Percentiles rank a stretch among this genome's conserved stretches.
Evolutionary conservation across 169 alveolate species (phyloP).

Genomic region (Cryptosporidium canis): DNA sequence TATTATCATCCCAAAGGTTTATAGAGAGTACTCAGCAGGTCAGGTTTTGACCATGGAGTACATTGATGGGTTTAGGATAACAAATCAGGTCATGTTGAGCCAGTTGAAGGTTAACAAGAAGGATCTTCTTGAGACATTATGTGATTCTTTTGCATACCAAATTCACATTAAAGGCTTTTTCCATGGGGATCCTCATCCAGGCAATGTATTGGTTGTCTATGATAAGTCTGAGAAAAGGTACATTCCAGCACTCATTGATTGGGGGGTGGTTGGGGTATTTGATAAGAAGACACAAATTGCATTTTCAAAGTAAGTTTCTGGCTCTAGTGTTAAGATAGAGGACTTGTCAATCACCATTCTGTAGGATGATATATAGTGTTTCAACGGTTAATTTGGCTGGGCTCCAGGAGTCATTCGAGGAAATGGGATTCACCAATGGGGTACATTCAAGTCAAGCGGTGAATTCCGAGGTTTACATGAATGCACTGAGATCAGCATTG

Average conservation of each 20-base stretch:
- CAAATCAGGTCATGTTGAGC: conserved; percentile 79
- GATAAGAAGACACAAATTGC: conserved; percentile 80
- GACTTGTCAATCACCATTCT: background rate
- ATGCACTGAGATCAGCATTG: conserved; percentile 80
- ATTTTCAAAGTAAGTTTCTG: conserved; percentile 79
- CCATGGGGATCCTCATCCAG: conserved; percentile 94
- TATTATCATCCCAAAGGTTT: conserved; percentile 82
- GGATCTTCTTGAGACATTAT: conserved; percentile 73
- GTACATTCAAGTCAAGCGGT: conserved; percentile 74
- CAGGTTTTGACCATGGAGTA: conserved; percentile 89
- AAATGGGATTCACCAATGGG: conserved; percentile 85
- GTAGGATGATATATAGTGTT: conserved; percentile 77
- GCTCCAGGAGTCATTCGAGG: conserved; percentile 85
- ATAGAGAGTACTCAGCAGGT: conserved; percentile 81
- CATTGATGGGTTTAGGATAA: conserved; percentile 87
- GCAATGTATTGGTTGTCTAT: conserved; percentile 84
- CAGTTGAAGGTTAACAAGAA: conserved; percentile 68
- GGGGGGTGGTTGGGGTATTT: conserved; percentile 85
- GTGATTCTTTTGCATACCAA: conserved; percentile 82
- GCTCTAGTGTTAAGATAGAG: background rate
- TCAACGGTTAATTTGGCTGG: conserved; percentile 84
- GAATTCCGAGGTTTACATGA: conserved; percentile 87
- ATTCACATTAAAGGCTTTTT: conserved; percentile 84
- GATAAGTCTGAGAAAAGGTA: conserved; percentile 63
- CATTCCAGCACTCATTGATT: conserved; percentile 83